A percentile compares a stretch with the other conserved stretches of the same genome.
phyloP scores from a whole-genome alignment of 305 asterid species.

The Stenogyne calaminthoides region DNA sequence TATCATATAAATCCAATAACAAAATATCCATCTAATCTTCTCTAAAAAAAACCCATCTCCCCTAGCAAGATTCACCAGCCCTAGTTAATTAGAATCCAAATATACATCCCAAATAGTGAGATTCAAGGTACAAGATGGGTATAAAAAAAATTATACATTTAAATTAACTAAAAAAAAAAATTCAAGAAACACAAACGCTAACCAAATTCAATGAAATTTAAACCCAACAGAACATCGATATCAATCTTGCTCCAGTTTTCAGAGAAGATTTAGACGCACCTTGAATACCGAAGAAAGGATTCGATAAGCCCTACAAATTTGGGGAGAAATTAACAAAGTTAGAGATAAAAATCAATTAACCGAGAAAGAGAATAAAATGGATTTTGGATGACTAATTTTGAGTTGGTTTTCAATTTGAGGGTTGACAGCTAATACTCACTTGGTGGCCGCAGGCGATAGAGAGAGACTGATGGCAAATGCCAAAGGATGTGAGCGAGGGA shows the following conservation, averaged over 20 bases:
- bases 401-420: constrained; percentile 23
- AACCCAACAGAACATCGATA: constrained; percentile 17
- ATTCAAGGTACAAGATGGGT: background rate
- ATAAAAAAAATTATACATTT: background rate
- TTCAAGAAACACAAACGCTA: background rate
- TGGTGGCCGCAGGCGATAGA: constrained; percentile 27
- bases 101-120: background rate
- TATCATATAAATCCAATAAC: constrained; percentile 22
- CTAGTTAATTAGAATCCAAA: background rate
- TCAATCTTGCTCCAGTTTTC: background rate
- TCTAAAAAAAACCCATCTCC: background rate
- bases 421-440: constrained; percentile 33
- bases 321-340: background rate
- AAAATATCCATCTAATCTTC: background rate
- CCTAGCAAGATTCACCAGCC: too few relatives aligned
- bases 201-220: background rate
- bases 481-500: background rate
- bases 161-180: background rate
- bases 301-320: constrained; percentile 24
- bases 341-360: constrained; percentile 3
- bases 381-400: constrained; percentile 14
- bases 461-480: too few relatives aligned
- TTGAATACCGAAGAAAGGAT: constrained; percentile 14
- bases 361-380: background rate
- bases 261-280: constrained; percentile 26